These are phyloP conservation scores for Immersiella caudata DNA, from an alignment of 495 filamentous ascomycete genomes.

Conservation along the genomic window DNA sequence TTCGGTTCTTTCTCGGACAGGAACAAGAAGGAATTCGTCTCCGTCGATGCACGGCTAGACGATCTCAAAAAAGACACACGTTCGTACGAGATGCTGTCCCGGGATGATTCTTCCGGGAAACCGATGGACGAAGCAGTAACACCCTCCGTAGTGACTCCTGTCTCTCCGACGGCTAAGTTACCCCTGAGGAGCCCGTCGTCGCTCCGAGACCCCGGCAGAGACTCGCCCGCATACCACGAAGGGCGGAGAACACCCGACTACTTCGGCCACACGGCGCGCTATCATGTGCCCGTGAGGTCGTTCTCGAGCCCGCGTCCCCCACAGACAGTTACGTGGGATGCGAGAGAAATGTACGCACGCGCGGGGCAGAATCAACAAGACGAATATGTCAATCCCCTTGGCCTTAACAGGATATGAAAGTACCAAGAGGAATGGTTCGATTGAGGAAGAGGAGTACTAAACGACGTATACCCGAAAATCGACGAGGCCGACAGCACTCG, in stretches of 20 bases:
- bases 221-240: constrained; percentile 25
- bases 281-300: constrained; percentile 49
- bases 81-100: constrained; percentile 81
- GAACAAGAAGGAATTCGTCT: constrained; percentile 76
- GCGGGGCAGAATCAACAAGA: constrained; percentile 29
- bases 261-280: constrained; percentile 50
- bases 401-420: constrained; percentile 52
- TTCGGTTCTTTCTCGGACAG: constrained; percentile 41
- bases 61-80: constrained; percentile 63
- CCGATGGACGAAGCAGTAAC: constrained; percentile 46
- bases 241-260: constrained; percentile 53
- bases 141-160: constrained; percentile 52
- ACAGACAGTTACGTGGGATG: constrained; percentile 43
- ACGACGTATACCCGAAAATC: not conserved
- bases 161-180: constrained; percentile 44
- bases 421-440: constrained; percentile 21
- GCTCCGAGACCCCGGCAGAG: constrained; percentile 16
- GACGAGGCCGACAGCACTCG: not conserved
- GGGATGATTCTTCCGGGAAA: constrained; percentile 49
- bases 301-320: constrained; percentile 50
- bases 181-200: constrained; percentile 35
- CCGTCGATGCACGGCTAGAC: constrained; percentile 71
- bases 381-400: constrained; percentile 48
- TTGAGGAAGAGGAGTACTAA: constrained; percentile 16
- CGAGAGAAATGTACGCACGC: constrained; percentile 40